A percentile compares a stretch with the other conserved stretches of the same genome.
phyloP scores from a whole-genome alignment of 2,329 filamentous ascomycete genomes.

The Aspergillus brasiliensis region DNA sequence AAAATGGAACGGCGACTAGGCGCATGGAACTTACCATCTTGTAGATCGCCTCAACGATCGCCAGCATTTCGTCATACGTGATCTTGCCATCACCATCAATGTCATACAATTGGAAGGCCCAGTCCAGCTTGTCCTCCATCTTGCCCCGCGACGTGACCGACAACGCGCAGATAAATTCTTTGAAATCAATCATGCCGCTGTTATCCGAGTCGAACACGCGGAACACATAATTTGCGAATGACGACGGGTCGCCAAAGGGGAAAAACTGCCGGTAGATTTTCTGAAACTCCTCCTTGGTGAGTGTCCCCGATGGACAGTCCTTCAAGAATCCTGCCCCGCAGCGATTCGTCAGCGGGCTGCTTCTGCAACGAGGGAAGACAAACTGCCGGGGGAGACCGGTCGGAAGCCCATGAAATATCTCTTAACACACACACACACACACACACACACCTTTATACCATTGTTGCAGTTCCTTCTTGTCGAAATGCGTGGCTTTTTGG shows the following conservation, averaged over 20 bases:
- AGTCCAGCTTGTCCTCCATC: conserved; percentile 99
- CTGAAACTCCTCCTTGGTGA: conserved; percentile 98
- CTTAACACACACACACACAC: too few species aligned
- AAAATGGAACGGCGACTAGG: conserved; percentile 2
- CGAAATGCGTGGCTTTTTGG: conserved; percentile 96
- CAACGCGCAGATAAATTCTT: conserved; percentile 97
- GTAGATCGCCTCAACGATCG: conserved; percentile 98
- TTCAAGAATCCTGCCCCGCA: conserved; percentile 79
- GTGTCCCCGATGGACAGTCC: conserved; percentile 94
- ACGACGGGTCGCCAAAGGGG: conserved; percentile 94
- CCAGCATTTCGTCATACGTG: conserved; percentile 97
- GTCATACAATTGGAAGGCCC: conserved; percentile 99
- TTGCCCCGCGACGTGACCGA: conserved; percentile 96
- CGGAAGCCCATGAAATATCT: background rate
- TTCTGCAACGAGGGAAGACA: background rate
- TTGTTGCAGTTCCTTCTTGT: conserved; percentile 99
- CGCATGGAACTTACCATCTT: conserved; percentile 74
- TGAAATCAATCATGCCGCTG: conserved; percentile 97
- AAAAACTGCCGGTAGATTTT: conserved; percentile 99
- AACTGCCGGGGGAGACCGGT: background rate
- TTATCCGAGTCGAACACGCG: conserved; percentile 98
- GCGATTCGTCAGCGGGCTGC: conserved; percentile 1
- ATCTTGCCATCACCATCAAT: conserved; percentile 99
- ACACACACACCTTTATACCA: conserved; percentile 98
- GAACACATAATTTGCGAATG: conserved; percentile 98